These are phyloP conservation scores for Citrus trifoliata DNA, from an alignment of 345 rosid species.

Conservation along the genomic window DNA sequence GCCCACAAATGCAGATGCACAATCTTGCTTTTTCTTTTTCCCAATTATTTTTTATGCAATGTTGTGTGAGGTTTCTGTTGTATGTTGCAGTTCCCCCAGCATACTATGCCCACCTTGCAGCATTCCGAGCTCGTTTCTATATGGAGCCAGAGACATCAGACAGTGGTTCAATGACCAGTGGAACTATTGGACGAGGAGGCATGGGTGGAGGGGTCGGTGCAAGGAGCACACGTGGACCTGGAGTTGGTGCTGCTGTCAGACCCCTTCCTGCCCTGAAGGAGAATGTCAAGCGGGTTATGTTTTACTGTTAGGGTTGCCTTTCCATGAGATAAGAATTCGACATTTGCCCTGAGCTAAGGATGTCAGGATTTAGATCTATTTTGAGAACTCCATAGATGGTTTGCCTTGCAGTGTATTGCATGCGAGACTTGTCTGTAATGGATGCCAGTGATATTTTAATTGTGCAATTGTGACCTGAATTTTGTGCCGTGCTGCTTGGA, in stretches of 20 bases:
- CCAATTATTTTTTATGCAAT: too few species aligned
- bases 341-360: neutral
- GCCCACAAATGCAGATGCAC: neutral
- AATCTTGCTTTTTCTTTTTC: neutral
- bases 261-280: conserved; percentile 93
- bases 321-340: too few species aligned
- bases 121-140: conserved; percentile 95
- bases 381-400: neutral
- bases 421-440: too few species aligned
- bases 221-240: conserved; percentile 59
- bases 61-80: neutral
- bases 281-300: conserved; percentile 94
- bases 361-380: neutral
- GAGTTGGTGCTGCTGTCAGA: conserved; percentile 63
- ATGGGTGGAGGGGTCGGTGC: conserved; percentile 42
- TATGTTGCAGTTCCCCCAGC: conserved; percentile 84
- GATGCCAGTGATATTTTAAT: too few species aligned
- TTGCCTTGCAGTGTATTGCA: neutral
- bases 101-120: conserved; percentile 96
- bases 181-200: conserved; percentile 60
- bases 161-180: conserved; percentile 92
- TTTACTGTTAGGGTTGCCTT: conserved; percentile 53
- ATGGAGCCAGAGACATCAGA: conserved; percentile 99
- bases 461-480: too few species aligned
- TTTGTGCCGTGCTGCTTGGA: too few species aligned